Conservation (phyloP, 192 early-diverging fungal genomes). For the Umbelopsis sp. region DNA sequence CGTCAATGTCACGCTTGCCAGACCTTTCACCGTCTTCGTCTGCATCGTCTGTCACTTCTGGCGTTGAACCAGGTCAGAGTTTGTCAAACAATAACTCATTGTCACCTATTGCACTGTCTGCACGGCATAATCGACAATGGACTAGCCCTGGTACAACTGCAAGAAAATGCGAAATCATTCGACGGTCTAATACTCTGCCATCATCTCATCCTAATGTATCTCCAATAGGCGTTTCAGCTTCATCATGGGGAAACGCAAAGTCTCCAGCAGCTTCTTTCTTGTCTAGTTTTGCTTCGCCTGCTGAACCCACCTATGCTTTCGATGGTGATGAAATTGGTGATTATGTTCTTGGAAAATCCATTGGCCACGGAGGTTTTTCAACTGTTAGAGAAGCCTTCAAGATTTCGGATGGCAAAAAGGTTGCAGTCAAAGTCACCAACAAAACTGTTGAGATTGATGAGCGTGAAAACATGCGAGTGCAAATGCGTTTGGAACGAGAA, state of each 20-base stretch:
- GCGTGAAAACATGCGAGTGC: constrained; percentile 43
- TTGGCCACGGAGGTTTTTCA: constrained; percentile 80
- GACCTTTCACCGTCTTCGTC: constrained; percentile 28
- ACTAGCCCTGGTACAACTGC: constrained; percentile 10
- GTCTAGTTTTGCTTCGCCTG: constrained; percentile 32
- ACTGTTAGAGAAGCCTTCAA: constrained; percentile 70
- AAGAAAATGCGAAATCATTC: constrained; percentile 5
- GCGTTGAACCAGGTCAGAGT: neutral
- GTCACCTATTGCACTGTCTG: constrained; percentile 5
- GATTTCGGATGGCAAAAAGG: constrained; percentile 47
- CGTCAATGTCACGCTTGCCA: constrained; percentile 7
- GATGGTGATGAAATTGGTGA: constrained; percentile 77
- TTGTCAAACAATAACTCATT: neutral
- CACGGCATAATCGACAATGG: constrained; percentile 9
- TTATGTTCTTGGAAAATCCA: constrained; percentile 66
- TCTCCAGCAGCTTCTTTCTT: constrained; percentile 44
- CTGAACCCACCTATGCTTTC: constrained; percentile 41
- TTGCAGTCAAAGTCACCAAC: constrained; percentile 75
- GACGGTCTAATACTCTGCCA: neutral
- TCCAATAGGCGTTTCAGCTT: constrained; percentile 22
- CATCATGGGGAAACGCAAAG: constrained; percentile 35
- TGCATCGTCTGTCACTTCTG: constrained; percentile 27
- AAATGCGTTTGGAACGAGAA: constrained; percentile 61
- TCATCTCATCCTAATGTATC: constrained; percentile 5
- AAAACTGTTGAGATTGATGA: constrained; percentile 42